Conservation (phyloP, 2,329 filamentous ascomycete species). For the Sporothrix schenckii region DNA sequence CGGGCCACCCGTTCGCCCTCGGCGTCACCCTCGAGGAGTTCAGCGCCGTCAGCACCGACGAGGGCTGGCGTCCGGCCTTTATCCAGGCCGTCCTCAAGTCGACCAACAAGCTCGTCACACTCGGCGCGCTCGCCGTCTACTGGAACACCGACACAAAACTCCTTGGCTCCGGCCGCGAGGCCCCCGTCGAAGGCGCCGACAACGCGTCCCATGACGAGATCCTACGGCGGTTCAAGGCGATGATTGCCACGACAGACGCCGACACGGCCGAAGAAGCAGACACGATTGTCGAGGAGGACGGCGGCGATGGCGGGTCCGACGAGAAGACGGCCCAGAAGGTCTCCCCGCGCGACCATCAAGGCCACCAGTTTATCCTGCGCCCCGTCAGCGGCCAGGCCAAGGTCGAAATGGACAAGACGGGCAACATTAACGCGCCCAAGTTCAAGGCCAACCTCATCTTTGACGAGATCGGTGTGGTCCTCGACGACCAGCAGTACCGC, state of each 20-base stretch:
- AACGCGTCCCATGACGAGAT: conserved; percentile 68
- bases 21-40: conserved; percentile 94
- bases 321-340: conserved; percentile 47
- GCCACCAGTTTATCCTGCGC: conserved; percentile 92
- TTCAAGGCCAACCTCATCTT: conserved; percentile 91
- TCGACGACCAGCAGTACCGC: conserved; percentile 96
- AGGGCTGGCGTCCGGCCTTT: conserved; percentile 92
- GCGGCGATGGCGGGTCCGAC: conserved; percentile 49
- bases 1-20: conserved; percentile 91
- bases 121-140: conserved; percentile 89
- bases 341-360: conserved; percentile 32
- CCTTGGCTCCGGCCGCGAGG: conserved; percentile 78
- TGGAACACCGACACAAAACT: conserved; percentile 95
- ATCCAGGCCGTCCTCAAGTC: conserved; percentile 82
- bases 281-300: conserved; percentile 44
- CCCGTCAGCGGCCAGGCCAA: conserved; percentile 95
- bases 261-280: background rate
- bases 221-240: conserved; percentile 72
- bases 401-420: conserved; percentile 92
- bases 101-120: conserved; percentile 90
- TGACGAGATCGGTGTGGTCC: conserved; percentile 95
- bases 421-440: conserved; percentile 74
- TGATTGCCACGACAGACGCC: conserved; percentile 69
- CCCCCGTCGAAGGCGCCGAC: conserved; percentile 61
- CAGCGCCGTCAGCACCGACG: conserved; percentile 94